Base-by-base conservation (phyloP, 2,329 filamentous ascomycete genomes). In the Cladophialophora chaetospira region DNA sequence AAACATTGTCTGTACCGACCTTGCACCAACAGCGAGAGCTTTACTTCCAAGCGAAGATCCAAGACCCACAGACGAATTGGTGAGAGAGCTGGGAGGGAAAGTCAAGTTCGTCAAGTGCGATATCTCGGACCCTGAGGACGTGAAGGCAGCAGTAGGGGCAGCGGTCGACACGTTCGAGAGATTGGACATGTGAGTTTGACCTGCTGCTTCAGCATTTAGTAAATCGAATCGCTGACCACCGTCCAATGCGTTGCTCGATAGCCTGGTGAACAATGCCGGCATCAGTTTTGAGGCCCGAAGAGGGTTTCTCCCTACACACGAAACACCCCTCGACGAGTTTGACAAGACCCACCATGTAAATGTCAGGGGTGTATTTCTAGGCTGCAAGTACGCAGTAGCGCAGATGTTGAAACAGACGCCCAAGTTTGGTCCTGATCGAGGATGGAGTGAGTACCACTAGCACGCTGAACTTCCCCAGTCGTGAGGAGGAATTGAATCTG, bases 281-380 rank as follows among this genome's bases (percentile, higher is more conserved):
- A 74, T 83, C 1, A 72, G 69, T 0, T 42, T 74, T 3, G 78
- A 76, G 57, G 66, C 68, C 4, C 66, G 53, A 57, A 50, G 1
- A 68, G 70, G 0, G 61, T 63, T 1, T 17, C 38, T 23, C 25
- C 70, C 71, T 28, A 47, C 43, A 17, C 57, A 60, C 38, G 53
- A 60, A 40, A 53, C 40, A 5, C 10, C 21, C 11, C 90, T 96
- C 77, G 85, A 84, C 67, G 43, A 33, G 4, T 60, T 48, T 21
- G 49, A 60, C 35, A 17, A 38, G 1, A 61, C 35, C 29, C 46
- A 55, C 15, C 35, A 40, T 11, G 64, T 76, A 15, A 77, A 77
- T 48, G 58, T 60, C 4, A 71, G 72, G 45, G 73, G 72, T 2
- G 69, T 73, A 4, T 77, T 72, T 57, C 61, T 75, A 4, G 73